phyloP scores from a whole-genome alignment of 2,329 filamentous ascomycete species.

The Hawksworthiomyces lignivorus region DNA sequence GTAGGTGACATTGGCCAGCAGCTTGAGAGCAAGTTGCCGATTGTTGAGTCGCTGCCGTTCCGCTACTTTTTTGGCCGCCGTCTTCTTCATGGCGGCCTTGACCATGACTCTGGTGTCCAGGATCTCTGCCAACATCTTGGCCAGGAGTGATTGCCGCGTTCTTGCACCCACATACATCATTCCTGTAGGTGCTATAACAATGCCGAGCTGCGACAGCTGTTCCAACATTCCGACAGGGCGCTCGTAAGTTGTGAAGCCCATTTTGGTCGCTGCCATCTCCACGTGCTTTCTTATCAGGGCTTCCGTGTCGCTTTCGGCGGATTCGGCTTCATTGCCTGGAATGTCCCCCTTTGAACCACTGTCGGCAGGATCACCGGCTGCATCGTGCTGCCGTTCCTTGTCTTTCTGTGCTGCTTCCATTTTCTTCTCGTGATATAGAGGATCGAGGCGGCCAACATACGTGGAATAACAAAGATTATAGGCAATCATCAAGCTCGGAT shows the following conservation, averaged over 20 bases:
- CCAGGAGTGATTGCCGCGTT: constrained; percentile 81
- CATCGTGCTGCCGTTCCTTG: not conserved
- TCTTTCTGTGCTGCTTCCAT: not conserved
- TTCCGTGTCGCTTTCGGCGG: not conserved
- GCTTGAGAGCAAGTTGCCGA: constrained; percentile 83
- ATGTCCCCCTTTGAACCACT: not conserved
- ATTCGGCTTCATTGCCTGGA: not conserved
- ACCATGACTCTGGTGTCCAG: constrained; percentile 96
- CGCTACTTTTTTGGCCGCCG: constrained; percentile 54
- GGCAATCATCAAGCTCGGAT: constrained; percentile 97
- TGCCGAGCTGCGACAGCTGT: constrained; percentile 66
- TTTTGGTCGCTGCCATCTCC: constrained; percentile 57
- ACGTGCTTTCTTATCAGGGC: not conserved
- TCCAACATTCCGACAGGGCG: constrained; percentile 68
- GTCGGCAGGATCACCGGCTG: not conserved
- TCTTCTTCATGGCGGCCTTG: constrained; percentile 90
- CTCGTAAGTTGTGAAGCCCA: constrained; percentile 86
- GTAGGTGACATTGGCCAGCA: constrained; percentile 98
- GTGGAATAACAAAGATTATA: constrained; percentile 99
- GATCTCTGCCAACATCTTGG: constrained; percentile 95
- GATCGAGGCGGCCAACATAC: constrained; percentile 69
- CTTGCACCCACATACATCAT: constrained; percentile 89
- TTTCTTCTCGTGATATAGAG: constrained; percentile 10
- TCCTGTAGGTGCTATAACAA: constrained; percentile 91
- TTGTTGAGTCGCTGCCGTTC: constrained; percentile 87